Base-by-base conservation (phyloP, 2,329 filamentous ascomycete species). In the Hansfordia pulvinata region DNA sequence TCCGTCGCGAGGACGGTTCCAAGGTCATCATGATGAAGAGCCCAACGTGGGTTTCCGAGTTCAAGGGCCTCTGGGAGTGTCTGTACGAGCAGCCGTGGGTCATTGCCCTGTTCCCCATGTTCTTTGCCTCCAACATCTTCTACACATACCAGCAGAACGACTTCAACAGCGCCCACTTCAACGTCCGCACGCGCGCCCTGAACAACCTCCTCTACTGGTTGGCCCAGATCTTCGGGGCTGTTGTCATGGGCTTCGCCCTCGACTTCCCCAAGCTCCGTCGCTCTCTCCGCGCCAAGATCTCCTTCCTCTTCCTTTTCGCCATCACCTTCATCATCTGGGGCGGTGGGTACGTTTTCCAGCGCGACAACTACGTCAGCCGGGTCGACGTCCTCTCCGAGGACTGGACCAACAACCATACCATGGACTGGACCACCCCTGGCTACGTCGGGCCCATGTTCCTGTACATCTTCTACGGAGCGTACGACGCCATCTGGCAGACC, bases 401-500 rank as follows among this genome's bases (percentile, higher is more conserved):
- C 3, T 46, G 39, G 13, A 34, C 38, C 11, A 8, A 7, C 12
- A 22, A 31, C 12, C n/a, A n/a, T n/a, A 38, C 38, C 28, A 25
- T 46, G 31, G 76, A 82, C 46, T 82, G 70, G 64, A 60, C 53
- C 6, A 56, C 64, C 24, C 40, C 50, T n/a, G 63, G 63, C 26
- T 84, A 76, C 42, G 54, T 73, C 28, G 77, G 76, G 0, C 75
- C 76, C 2, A 78, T 84, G 63, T 77, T 84, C 49, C 55, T 85
- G 29, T 84, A 81, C 58, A 77, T 50, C 23, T 50, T 49, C 33
- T 46, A 50, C 34, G 47, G 46, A 19, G 43, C 50, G 20, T 48
- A 44, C 38, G 88, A 94, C 49, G 83, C 86, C 22, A 70, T 76
- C 29, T 94, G 84, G 77, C 88, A 96, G 60, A 88, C 84, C 0